A percentile compares a stretch with the other conserved stretches of the same genome.
phyloP scores from a whole-genome alignment of 768 basidiomycete species.

The Lepiota venenata region DNA sequence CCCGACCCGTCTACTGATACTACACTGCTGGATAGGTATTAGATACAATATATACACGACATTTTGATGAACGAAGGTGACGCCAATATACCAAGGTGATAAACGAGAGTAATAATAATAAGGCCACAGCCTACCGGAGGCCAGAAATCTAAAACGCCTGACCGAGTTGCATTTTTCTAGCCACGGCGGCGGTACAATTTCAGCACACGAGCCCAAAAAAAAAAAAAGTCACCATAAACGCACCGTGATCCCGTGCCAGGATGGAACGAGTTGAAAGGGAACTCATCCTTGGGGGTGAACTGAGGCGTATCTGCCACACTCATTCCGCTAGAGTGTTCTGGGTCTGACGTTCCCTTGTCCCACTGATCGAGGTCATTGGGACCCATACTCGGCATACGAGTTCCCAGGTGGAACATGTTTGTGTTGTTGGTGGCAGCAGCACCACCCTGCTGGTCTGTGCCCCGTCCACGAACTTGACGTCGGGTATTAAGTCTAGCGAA shows the following conservation, averaged over 20 bases:
- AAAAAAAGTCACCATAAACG: not conserved
- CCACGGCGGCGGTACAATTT: not conserved
- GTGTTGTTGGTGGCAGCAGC: slow-evolving; percentile 36
- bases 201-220: not conserved
- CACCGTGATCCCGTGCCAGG: slow-evolving; percentile 9
- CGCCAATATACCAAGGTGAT: not conserved
- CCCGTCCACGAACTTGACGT: slow-evolving; percentile 46
- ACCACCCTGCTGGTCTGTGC: slow-evolving; percentile 46
- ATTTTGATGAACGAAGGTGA: not conserved
- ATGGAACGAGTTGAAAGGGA: slow-evolving; percentile 10
- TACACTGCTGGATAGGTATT: not conserved
- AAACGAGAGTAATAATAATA: not conserved
- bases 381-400: slow-evolving; percentile 39
- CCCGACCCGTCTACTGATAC: not conserved
- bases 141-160: not conserved
- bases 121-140: too few species aligned
- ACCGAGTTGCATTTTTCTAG: not conserved
- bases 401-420: slow-evolving; percentile 50
- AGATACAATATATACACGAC: not conserved
- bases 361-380: slow-evolving; percentile 30
- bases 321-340: slow-evolving; percentile 3
- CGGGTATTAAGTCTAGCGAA: slow-evolving; percentile 56
- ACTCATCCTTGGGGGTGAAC: not conserved
- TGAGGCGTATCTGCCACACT: slow-evolving; percentile 5
- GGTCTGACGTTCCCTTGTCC: slow-evolving; percentile 25